phyloP scores from a whole-genome alignment of 176 grass and related monocot species.

The Themeda triandra region DNA sequence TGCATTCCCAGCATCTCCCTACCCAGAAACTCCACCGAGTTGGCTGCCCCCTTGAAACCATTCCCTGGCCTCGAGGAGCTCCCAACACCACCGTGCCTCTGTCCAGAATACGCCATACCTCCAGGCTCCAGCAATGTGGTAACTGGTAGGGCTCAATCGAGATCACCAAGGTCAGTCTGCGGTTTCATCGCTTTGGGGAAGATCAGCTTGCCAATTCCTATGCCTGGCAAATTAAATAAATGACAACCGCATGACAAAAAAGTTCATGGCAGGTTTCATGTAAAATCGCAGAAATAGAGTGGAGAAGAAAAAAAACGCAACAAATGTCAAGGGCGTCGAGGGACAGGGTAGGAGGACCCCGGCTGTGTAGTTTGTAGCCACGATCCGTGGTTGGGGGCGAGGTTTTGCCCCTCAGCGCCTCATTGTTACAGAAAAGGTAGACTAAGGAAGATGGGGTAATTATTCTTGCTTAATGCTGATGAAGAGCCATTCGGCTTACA shows the following conservation, averaged over 20 bases:
- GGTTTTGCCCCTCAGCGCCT: too few species aligned
- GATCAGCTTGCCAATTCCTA: conserved; percentile 15
- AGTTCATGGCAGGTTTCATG: neutral
- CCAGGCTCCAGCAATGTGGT: neutral
- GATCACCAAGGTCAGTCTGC: conserved; percentile 2
- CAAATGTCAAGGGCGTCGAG: too few species aligned
- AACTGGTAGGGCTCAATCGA: neutral
- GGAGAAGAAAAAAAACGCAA: neutral
- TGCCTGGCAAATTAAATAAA: neutral
- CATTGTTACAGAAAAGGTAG: too few species aligned
- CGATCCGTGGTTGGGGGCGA: too few species aligned
- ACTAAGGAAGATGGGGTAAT: too few species aligned
- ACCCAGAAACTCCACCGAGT: conserved; percentile 70
- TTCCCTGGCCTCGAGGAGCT: conserved; percentile 54
- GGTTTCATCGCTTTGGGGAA: neutral
- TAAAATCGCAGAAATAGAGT: neutral
- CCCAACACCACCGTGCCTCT: conserved; percentile 53
- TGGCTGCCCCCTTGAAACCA: conserved; percentile 54
- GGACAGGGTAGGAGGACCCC: too few species aligned
- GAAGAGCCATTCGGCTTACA: too few species aligned
- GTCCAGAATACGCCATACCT: conserved; percentile 52
- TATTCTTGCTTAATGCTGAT: too few species aligned
- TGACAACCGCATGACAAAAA: neutral
- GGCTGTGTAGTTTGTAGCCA: too few species aligned
- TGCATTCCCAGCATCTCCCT: conserved; percentile 83